Base-by-base conservation (phyloP, 371 early-diverging fungal species). In the Encephalitozoon cuniculi region DNA sequence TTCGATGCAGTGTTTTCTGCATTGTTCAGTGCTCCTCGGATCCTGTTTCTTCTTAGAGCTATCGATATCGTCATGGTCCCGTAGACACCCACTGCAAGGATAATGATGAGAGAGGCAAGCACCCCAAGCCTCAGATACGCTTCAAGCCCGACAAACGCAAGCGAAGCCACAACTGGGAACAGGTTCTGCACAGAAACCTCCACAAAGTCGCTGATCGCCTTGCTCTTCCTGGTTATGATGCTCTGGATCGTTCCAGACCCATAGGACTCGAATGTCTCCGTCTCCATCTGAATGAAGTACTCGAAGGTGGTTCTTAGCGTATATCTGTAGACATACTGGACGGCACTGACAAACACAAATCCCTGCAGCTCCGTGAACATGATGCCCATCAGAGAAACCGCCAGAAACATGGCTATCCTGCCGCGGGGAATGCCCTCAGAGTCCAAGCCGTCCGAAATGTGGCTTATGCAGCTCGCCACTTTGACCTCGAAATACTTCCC, bases 181-280 rank as follows among this genome's bases (percentile, higher is more conserved):
- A 82, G 39, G 32, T 82, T 70, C 23, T 82, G 21, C 2, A 78
- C 55, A 15, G 80, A 37, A 21, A 84, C 82, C 64, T 82, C 82
- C 21, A 84, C 44, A 28, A 84, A 76, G 53, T 84, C 84, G 15
- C 65, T 18, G 11, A 80, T 75, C 21, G 84, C 84, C 37, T 66
- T 66, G 63, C 80, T 75, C 72, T 78, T 75, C 53, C 82, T 55
- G 3, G 76, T 63, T 5, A 84, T 80, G 2, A 64, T 72, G 32
- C 41, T 69, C 12, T 77, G 76, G 28, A 84, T 84, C 37, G 77
- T 78, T 12, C 82, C 84, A 25, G 39, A n/a, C 37, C 77, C 77
- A 23, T 69, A 28, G 2, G 12, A 44, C 15, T 75, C 59, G 71
- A 79, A 84, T 0, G 46, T 26, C 34, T 28, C 30, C 41, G 78